A percentile compares a stretch with the other conserved stretches of the same genome.
phyloP scores from a whole-genome alignment of 108 stramenopile genomes.

The Halocafeteria seosinensis region DNA sequence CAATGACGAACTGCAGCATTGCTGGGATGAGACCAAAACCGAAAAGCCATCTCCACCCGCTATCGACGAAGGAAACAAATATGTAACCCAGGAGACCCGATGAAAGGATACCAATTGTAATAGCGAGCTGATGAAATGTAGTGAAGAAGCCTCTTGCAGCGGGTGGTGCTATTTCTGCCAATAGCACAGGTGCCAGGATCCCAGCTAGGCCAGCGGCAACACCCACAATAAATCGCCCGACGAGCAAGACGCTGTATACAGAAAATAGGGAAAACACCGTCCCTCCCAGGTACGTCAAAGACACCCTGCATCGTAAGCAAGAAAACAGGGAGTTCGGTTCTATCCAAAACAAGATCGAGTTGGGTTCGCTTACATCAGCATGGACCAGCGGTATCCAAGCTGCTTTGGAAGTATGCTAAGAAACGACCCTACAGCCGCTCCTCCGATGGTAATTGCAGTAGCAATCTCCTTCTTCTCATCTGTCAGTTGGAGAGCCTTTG shows the following conservation, averaged over 20 bases:
- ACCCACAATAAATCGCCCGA: neutral
- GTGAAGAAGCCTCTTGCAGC: neutral
- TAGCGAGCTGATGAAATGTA: constrained; percentile 24
- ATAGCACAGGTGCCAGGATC: neutral
- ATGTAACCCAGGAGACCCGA: constrained; percentile 19
- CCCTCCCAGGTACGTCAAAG: neutral
- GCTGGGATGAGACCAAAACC: constrained; percentile 16
- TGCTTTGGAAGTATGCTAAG: neutral
- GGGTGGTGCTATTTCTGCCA: neutral
- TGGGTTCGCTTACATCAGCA: neutral
- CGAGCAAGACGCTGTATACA: neutral
- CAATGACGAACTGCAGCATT: constrained; percentile 3
- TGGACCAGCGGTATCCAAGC: neutral
- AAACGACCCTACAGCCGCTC: neutral
- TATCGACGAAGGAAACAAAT: constrained; percentile 22
- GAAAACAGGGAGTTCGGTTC: too few relatives aligned
- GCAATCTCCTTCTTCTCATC: neutral
- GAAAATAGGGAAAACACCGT: neutral
- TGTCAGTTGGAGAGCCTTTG: neutral
- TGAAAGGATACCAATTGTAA: constrained; percentile 28
- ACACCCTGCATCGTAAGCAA: too few relatives aligned
- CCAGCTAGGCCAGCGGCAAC: neutral
- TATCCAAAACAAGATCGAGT: too few relatives aligned
- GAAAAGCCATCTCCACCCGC: constrained; percentile 27
- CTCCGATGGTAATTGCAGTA: neutral